Evolutionary conservation across 2,329 filamentous ascomycete species (phyloP).

Genomic region (Aureobasidium sp.): DNA sequence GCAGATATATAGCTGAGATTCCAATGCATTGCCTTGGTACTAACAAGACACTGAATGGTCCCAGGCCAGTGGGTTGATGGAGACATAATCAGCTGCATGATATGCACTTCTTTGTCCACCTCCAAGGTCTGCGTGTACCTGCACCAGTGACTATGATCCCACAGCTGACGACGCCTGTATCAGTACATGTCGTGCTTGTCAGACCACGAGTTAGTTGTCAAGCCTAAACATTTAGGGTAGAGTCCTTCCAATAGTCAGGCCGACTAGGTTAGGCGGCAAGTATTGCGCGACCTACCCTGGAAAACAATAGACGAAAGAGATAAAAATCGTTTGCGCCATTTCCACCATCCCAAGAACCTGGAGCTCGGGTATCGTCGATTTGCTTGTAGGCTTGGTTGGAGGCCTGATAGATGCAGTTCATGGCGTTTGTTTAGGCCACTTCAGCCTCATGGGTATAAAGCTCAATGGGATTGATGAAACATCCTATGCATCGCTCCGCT

Average conservation of each 20-base stretch:
- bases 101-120: neutral
- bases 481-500: neutral
- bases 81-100: neutral
- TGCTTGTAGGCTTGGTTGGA: neutral
- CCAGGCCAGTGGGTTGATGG: neutral
- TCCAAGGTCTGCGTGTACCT: neutral
- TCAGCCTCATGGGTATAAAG: neutral
- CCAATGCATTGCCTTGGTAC: neutral
- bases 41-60: neutral
- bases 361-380: conserved; percentile 1
- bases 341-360: neutral
- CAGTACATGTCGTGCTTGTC: conserved; percentile 1
- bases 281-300: neutral
- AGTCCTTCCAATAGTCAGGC: neutral
- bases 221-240: neutral
- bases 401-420: neutral
- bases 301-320: neutral
- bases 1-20: neutral
- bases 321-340: neutral
- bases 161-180: conserved; percentile 1
- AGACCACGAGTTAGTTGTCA: neutral
- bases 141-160: neutral
- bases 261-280: neutral
- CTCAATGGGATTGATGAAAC: neutral
- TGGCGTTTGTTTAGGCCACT: neutral